Percentiles rank a stretch among this genome's conserved stretches.
Conservation (phyloP, 345 rosid genomes). For the Clausena lansium region DNA sequence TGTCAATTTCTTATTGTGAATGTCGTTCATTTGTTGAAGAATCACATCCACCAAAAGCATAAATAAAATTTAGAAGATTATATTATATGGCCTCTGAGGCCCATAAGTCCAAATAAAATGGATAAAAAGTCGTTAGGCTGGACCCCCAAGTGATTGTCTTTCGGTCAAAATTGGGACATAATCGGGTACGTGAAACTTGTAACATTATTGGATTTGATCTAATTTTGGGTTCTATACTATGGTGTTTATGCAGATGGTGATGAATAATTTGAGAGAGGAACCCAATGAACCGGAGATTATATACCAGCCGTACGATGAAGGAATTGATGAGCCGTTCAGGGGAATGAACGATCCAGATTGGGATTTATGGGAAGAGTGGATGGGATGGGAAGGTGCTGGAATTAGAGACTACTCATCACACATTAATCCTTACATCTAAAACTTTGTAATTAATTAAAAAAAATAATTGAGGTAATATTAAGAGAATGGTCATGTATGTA, state of each 20-base stretch:
- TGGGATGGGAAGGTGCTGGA: constrained; percentile 99
- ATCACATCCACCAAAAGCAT: background rate
- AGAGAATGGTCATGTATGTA: background rate
- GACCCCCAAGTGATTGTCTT: background rate
- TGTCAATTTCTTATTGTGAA: background rate
- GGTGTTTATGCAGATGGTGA: constrained; percentile 42
- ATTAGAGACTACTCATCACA: constrained; percentile 79
- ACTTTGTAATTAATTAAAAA: background rate
- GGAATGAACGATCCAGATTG: constrained; percentile 68
- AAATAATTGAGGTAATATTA: background rate
- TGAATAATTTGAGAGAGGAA: constrained; percentile 56
- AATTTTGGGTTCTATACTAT: background rate
- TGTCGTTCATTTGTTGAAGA: background rate
- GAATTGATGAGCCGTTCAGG: constrained; percentile 41
- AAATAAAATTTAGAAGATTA: background rate
- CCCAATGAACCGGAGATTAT: constrained; percentile 25
- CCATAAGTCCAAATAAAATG: background rate
- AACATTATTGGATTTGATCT: background rate
- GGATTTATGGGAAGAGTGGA: constrained; percentile 96
- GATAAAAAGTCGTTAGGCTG: background rate
- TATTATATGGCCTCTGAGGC: background rate
- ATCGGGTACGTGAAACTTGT: background rate
- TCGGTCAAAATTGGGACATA: no score
- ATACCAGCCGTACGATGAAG: constrained; percentile 38
- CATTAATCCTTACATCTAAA: constrained; percentile 66